phyloP scores from a whole-genome alignment of 441 rosid species.

The Theobroma grandiflorum region DNA sequence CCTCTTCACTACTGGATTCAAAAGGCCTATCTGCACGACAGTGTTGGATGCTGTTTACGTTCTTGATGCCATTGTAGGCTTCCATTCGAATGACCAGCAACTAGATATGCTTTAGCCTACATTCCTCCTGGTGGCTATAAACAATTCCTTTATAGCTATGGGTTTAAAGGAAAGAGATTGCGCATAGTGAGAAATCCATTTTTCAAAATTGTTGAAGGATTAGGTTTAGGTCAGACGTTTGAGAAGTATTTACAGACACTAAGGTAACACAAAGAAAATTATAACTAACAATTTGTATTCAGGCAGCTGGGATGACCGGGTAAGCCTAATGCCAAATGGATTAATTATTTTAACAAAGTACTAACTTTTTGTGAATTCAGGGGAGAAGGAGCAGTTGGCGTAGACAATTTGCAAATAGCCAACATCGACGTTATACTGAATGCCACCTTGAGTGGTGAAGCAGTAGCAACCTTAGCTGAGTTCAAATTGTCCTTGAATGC shows the following conservation, averaged over 20 bases:
- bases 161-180: slow-evolving; percentile 62
- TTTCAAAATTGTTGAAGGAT: slow-evolving; percentile 8
- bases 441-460: slow-evolving; percentile 48
- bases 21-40: slow-evolving; percentile 72
- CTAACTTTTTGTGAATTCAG: slow-evolving; percentile 25
- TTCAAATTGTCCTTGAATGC: slow-evolving; percentile 62
- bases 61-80: slow-evolving; percentile 69
- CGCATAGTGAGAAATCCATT: slow-evolving; percentile 54
- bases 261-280: slow-evolving; percentile 40
- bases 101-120: slow-evolving; percentile 45
- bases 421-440: slow-evolving; percentile 38
- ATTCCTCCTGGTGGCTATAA: slow-evolving; percentile 67
- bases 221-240: slow-evolving; percentile 34
- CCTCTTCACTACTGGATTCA: not conserved
- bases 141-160: slow-evolving; percentile 52
- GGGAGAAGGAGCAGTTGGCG: slow-evolving; percentile 46
- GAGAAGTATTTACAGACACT: slow-evolving; percentile 49
- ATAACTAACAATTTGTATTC: not conserved
- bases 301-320: not conserved
- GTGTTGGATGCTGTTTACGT: slow-evolving; percentile 70
- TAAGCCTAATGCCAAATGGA: not conserved
- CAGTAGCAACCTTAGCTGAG: slow-evolving; percentile 54
- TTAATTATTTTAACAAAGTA: not conserved
- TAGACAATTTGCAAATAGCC: slow-evolving; percentile 51
- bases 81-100: slow-evolving; percentile 61